A percentile compares a stretch with the other conserved stretches of the same genome.
Conservation (phyloP, 768 basidiomycete genomes). For the Rhodotorula toruloides region DNA sequence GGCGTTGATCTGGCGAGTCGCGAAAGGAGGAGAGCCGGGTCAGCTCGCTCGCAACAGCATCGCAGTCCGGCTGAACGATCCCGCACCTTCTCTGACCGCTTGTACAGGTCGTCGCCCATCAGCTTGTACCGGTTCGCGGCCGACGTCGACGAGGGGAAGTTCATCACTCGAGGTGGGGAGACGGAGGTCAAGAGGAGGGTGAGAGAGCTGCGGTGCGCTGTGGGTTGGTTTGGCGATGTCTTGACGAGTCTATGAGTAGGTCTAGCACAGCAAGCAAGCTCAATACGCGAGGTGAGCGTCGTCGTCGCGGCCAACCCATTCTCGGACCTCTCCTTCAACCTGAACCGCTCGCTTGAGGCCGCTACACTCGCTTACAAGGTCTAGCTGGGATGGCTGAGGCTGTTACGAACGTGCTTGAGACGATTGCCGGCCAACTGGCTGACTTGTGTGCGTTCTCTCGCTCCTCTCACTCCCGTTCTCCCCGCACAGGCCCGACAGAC, state of each 20-base stretch:
- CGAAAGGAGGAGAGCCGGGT: neutral
- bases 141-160: conserved; percentile 12
- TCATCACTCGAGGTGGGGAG: conserved; percentile 1
- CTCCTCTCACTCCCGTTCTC: neutral
- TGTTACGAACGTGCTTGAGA: neutral
- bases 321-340: too few relatives aligned
- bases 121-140: conserved; percentile 52
- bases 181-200: neutral
- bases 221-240: neutral
- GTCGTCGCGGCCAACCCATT: too few relatives aligned
- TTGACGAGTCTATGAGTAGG: neutral
- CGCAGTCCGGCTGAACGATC: neutral
- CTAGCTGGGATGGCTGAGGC: conserved; percentile 11
- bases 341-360: too few relatives aligned
- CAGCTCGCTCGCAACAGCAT: neutral
- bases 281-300: too few relatives aligned
- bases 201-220: neutral
- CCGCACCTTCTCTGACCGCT: conserved; percentile 81
- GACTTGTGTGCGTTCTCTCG: conserved; percentile 5
- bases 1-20: conserved; percentile 69
- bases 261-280: neutral
- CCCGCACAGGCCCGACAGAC: neutral
- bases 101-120: conserved; percentile 94
- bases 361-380: too few relatives aligned
- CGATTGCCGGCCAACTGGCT: neutral